Percentiles rank a stretch among this genome's conserved stretches.
phyloP scores from a whole-genome alignment of 805 yeast genomes.

The Sugiyamaella lignohabitans region DNA sequence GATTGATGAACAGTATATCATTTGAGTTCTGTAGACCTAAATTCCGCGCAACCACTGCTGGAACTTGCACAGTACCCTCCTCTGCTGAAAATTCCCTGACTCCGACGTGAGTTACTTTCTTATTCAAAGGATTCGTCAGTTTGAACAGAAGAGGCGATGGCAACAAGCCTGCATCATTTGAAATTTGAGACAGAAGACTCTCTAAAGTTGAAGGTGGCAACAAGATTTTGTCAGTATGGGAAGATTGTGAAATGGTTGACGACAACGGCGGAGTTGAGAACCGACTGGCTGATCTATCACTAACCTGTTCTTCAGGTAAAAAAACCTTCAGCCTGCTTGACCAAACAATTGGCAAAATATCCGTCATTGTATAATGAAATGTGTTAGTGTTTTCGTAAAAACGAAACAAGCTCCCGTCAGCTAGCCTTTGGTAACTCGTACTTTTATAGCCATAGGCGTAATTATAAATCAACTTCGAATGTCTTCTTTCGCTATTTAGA shows the following conservation, averaged over 20 bases:
- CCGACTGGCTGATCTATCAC: background rate
- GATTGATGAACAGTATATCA: slow-evolving; percentile 21
- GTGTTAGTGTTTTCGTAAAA: too few species aligned
- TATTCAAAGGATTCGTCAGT: slow-evolving; percentile 22
- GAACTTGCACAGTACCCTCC: slow-evolving; percentile 34
- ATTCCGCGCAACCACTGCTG: slow-evolving; percentile 31
- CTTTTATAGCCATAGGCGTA: too few species aligned
- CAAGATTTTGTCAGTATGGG: slow-evolving; percentile 29
- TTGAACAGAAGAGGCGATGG: slow-evolving; percentile 37
- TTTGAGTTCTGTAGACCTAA: slow-evolving; percentile 24
- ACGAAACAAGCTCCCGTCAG: too few species aligned
- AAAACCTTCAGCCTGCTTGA: background rate
- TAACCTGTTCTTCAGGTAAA: background rate
- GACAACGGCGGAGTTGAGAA: background rate
- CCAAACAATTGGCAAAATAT: background rate
- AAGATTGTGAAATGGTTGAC: background rate
- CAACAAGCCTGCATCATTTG: slow-evolving; percentile 12
- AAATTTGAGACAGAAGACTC: slow-evolving; percentile 22
- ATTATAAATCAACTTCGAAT: too few species aligned
- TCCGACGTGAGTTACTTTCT: slow-evolving; percentile 34
- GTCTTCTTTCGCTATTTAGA: too few species aligned
- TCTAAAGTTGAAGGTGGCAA: slow-evolving; percentile 31
- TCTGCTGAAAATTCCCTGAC: slow-evolving; percentile 45
- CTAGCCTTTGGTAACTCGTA: too few species aligned
- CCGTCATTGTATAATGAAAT: too few species aligned